Evolutionary conservation across 2,329 filamentous ascomycete species (phyloP).

Genomic region (Ophiostoma sp.): DNA sequence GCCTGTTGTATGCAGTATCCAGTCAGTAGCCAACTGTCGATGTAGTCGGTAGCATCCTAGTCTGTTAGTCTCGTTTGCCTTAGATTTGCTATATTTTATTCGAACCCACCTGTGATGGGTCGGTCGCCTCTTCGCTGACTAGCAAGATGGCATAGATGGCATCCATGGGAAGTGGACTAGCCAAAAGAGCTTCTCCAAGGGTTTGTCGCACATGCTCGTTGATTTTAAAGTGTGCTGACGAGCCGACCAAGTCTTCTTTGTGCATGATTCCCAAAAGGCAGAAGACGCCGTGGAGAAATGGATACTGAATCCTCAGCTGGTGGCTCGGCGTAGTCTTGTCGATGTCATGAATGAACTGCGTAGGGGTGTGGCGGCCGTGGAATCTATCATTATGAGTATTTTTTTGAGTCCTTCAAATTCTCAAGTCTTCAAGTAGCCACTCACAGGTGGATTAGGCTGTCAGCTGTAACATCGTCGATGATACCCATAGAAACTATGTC

Average conservation of each 20-base stretch:
- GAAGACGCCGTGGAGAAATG: constrained; percentile 6
- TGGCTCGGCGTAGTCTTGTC: constrained; percentile 2
- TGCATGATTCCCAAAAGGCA: constrained; percentile 14
- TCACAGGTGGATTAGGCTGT: constrained; percentile 8
- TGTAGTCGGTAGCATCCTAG: constrained; percentile 14
- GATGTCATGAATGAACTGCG: constrained; percentile 4
- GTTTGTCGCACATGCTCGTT: constrained; percentile 14
- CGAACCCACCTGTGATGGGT: constrained; percentile 1
- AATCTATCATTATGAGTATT: background rate
- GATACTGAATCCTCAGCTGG: constrained; percentile 7
- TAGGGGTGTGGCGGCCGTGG: background rate
- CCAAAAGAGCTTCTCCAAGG: constrained; percentile 6
- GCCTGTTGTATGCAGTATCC: constrained; percentile 14
- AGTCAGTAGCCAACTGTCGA: constrained; percentile 11
- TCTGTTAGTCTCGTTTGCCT: background rate
- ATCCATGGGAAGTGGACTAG: constrained; percentile 7
- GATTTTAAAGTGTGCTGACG: constrained; percentile 8
- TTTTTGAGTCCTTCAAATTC: too few relatives aligned
- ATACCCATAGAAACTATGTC: constrained; percentile 13
- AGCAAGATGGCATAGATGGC: constrained; percentile 12
- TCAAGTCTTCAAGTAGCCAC: background rate
- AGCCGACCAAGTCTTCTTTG: constrained; percentile 3
- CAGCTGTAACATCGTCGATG: constrained; percentile 2
- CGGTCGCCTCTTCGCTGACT: constrained; percentile 11
- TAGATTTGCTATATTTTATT: background rate